Base-by-base conservation (phyloP, 2,329 filamentous ascomycete species). In the Malbranchea cinnamomea region DNA sequence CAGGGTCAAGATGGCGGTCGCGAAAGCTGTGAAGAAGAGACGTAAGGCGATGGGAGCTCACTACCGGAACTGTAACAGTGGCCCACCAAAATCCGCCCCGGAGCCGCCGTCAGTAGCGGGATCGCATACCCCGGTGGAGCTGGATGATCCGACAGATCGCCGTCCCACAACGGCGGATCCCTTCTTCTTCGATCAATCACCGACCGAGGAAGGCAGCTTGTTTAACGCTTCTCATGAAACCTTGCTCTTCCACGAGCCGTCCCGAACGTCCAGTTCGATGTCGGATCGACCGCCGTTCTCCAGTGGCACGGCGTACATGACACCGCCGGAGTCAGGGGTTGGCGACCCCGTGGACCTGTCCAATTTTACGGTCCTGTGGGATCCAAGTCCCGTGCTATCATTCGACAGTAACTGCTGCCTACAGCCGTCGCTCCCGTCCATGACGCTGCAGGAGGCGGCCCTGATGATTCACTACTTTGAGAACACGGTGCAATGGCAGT, bases 401-500 rank as follows among this genome's bases (percentile, higher is more conserved):
- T 29, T 17, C 27, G 10, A 11, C 17, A 29, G 22, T 11, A 18
- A 7, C 4, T 9, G 2, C 13, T 17, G 17, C 27, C 22, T 29
- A 20, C 12, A 23, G 11, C 21, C 21, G 21, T 4, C 11, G 21
- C 21, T 23, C 9, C 21, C 21, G 11, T 23, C 21, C 9, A 23
- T 18, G 11, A 29, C 10, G n/a, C 10, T 29, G 10, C 13, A 18
- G n/a, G 27, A 29, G 13, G 12, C 27, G 8, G 13, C 16, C 11
- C 13, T 29, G n/a, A 11, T 29, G n/a, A 11, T 21, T 18, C 27
- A 29, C 13, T 29, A 29, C 16, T 11, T 29, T 18, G 27, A 29
- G 10, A 22, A 18, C 10, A 17, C 16, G 5, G 11, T 20, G n/a
- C 10, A 11, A 8, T 29, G 27, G 27, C 27, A 29, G 17, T 29